phyloP scores from a whole-genome alignment of 1,284 basidiomycete genomes.

The Melampsora larici-populina region DNA sequence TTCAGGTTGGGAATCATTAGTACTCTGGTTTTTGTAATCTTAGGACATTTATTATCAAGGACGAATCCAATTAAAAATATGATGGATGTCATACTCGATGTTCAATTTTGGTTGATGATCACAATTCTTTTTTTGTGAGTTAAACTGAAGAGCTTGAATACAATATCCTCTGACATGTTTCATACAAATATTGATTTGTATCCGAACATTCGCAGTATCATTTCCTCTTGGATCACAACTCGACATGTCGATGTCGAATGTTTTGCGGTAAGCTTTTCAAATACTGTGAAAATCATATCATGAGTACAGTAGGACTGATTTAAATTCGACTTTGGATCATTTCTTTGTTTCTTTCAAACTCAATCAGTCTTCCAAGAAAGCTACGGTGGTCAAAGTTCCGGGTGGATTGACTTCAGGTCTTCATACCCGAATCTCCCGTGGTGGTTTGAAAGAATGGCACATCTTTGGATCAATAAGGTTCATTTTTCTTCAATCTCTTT shows the following conservation, averaged over 20 bases:
- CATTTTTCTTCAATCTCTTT: background rate
- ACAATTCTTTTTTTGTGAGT: constrained; percentile 16
- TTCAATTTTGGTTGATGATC: constrained; percentile 24
- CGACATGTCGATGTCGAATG: constrained; percentile 11
- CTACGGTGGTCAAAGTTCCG: background rate
- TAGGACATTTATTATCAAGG: constrained; percentile 3
- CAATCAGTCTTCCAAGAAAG: constrained; percentile 28
- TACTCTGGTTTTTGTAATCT: constrained; percentile 9
- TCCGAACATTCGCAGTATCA: background rate
- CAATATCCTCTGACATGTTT: background rate
- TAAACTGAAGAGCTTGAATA: background rate
- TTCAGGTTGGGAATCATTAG: constrained; percentile 35
- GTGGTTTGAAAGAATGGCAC: constrained; percentile 2
- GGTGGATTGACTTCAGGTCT: constrained; percentile 11
- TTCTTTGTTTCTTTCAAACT: background rate
- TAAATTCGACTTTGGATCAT: background rate
- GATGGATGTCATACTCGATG: background rate
- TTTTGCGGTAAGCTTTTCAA: background rate
- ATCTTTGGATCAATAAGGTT: constrained; percentile 9
- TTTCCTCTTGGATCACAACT: constrained; percentile 19
- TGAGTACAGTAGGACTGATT: background rate
- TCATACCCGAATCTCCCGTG: background rate
- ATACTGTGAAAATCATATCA: no score
- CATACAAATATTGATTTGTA: background rate
- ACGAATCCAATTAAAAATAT: background rate